Evolutionary conservation across 768 basidiomycete species (phyloP).

Genomic region (Lanmaoa rubissima): DNA sequence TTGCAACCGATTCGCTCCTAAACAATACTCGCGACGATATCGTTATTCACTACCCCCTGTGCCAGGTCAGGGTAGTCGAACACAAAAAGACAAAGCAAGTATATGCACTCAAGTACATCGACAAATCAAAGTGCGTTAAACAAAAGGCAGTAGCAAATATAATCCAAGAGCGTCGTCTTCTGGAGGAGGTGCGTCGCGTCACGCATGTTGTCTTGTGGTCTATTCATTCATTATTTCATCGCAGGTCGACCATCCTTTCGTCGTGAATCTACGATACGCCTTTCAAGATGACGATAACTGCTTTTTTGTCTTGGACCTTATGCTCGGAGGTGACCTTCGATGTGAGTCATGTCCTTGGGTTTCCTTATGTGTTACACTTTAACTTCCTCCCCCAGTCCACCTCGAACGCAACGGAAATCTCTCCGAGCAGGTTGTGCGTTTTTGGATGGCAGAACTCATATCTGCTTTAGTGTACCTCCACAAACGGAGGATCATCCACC

Average conservation of each 20-base stretch:
- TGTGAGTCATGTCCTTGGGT: conserved; percentile 49
- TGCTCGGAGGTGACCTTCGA: conserved; percentile 93
- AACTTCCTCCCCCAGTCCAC: conserved; percentile 57
- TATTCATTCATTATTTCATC: conserved; percentile 9
- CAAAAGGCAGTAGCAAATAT: conserved; percentile 91
- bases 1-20: neutral
- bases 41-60: neutral
- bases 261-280: conserved; percentile 90
- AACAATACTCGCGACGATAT: conserved; percentile 5
- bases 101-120: conserved; percentile 97
- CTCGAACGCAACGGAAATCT: conserved; percentile 69
- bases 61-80: conserved; percentile 92
- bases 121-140: conserved; percentile 88
- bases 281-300: conserved; percentile 98
- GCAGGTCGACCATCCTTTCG: conserved; percentile 85
- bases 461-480: conserved; percentile 89
- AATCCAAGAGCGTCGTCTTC: conserved; percentile 87
- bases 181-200: conserved; percentile 74
- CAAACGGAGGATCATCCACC: conserved; percentile 88
- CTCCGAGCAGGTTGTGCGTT: conserved; percentile 69
- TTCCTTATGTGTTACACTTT: neutral
- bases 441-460: conserved; percentile 88
- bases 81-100: conserved; percentile 91
- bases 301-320: conserved; percentile 96
- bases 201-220: neutral